Evolutionary conservation across 768 basidiomycete species (phyloP).

Genomic region (Tylopilus subfusipes): DNA sequence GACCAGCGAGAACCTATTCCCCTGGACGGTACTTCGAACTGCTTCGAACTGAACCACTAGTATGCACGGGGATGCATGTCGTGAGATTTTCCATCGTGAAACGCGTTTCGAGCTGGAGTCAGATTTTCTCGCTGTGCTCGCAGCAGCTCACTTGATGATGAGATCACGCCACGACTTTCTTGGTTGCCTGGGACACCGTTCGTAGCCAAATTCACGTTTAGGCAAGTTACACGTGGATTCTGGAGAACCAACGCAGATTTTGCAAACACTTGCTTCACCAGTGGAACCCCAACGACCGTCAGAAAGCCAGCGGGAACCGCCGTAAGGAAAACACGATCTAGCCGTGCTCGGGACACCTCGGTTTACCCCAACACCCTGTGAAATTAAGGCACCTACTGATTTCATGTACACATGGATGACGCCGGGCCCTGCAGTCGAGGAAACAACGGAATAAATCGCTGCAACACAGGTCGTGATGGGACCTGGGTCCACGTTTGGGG

Average conservation of each 20-base stretch:
- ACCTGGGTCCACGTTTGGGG: constrained; percentile 5
- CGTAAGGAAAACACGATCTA: constrained; percentile 13
- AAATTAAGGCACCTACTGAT: background rate
- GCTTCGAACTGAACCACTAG: too few species aligned
- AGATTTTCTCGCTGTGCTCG: background rate
- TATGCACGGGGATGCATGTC: too few species aligned
- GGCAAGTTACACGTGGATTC: background rate
- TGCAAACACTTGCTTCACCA: constrained; percentile 6
- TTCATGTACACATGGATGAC: constrained; percentile 14
- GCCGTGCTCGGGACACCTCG: background rate
- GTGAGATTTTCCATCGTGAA: background rate
- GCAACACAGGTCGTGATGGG: constrained; percentile 6
- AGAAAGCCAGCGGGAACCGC: constrained; percentile 9
- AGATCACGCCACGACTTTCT: background rate
- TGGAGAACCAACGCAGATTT: background rate
- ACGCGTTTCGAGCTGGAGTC: background rate
- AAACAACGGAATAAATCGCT: constrained; percentile 7
- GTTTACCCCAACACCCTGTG: background rate
- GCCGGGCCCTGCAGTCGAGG: background rate
- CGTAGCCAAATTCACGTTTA: constrained; percentile 5
- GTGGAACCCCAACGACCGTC: constrained; percentile 5
- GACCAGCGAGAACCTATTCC: too few species aligned
- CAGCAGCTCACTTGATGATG: background rate
- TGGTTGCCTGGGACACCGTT: background rate
- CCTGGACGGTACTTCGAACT: too few species aligned